These are phyloP conservation scores for Solanum sparsipilum DNA, from an alignment of 257 asterid genomes.

Conservation along the genomic window DNA sequence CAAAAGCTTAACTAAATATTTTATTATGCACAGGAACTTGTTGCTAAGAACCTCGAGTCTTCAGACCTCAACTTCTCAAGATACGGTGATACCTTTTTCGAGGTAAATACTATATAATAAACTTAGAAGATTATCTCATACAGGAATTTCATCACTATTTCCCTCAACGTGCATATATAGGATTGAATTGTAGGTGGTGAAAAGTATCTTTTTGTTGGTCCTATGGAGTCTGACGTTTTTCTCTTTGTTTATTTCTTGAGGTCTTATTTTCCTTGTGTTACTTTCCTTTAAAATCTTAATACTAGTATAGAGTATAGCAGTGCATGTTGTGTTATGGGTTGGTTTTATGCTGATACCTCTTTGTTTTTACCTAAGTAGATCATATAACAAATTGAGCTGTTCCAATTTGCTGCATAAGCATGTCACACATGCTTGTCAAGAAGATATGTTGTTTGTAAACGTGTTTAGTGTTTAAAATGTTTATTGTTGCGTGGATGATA, in stretches of 20 bases:
- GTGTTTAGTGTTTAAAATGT: background rate
- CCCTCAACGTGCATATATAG: background rate
- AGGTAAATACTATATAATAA: constrained; percentile 24
- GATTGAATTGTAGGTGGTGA: background rate
- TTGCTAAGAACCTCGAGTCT: constrained; percentile 74
- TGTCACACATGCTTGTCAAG: background rate
- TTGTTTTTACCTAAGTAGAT: background rate
- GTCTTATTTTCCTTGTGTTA: background rate
- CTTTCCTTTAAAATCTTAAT: background rate
- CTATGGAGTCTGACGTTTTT: background rate
- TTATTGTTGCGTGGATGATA: background rate
- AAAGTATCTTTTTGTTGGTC: background rate
- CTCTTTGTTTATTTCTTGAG: background rate
- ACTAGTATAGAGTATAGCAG: background rate
- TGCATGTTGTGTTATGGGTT: background rate
- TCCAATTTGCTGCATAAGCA: background rate
- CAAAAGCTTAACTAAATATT: background rate
- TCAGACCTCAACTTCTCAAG: constrained; percentile 81
- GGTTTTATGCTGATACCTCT: background rate
- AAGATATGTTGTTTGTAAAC: background rate
- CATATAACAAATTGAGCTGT: background rate
- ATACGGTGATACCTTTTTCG: constrained; percentile 96
- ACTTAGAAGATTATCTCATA: background rate
- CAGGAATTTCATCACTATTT: background rate
- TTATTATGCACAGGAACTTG: constrained; percentile 60